These are phyloP conservation scores for Curvularia sp. DNA, from an alignment of 2,329 filamentous ascomycete genomes.

Conservation along the genomic window DNA sequence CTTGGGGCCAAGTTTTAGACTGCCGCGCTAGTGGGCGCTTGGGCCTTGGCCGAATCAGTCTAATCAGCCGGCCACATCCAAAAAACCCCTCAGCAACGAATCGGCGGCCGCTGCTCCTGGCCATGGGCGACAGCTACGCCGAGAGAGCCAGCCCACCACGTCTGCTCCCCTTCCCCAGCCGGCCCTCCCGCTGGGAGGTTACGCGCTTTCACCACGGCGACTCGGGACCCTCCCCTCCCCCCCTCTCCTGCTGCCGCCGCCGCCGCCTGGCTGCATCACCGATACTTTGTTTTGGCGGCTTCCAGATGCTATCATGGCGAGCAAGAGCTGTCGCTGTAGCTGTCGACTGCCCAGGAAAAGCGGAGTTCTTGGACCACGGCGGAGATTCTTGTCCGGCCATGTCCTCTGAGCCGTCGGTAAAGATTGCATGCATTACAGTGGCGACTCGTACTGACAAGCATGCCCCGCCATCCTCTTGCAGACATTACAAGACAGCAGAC, in stretches of 20 bases:
- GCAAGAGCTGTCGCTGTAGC: background rate
- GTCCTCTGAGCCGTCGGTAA: background rate
- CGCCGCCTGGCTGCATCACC: background rate
- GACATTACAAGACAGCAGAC: background rate
- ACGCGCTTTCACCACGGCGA: background rate
- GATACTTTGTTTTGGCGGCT: background rate
- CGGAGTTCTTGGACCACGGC: constrained; percentile 1
- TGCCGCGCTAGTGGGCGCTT: constrained; percentile 5
- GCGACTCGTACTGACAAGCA: background rate
- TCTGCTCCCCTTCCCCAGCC: background rate
- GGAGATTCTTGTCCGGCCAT: constrained; percentile 3
- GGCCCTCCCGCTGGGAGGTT: constrained; percentile 1
- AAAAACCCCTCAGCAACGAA: constrained; percentile 9
- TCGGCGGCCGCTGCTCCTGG: background rate
- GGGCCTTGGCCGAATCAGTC: constrained; percentile 7
- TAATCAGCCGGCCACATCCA: constrained; percentile 7
- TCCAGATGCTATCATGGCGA: background rate
- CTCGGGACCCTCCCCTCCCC: background rate
- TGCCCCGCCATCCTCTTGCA: constrained; percentile 5
- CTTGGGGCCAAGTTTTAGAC: constrained; percentile 8
- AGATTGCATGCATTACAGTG: background rate
- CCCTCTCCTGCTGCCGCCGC: background rate
- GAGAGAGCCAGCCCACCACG: background rate
- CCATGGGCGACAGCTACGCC: constrained; percentile 1
- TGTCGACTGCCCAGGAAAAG: background rate